Evolutionary conservation across 83 land plant species (phyloP).

Genomic region (Thuja plicata): DNA sequence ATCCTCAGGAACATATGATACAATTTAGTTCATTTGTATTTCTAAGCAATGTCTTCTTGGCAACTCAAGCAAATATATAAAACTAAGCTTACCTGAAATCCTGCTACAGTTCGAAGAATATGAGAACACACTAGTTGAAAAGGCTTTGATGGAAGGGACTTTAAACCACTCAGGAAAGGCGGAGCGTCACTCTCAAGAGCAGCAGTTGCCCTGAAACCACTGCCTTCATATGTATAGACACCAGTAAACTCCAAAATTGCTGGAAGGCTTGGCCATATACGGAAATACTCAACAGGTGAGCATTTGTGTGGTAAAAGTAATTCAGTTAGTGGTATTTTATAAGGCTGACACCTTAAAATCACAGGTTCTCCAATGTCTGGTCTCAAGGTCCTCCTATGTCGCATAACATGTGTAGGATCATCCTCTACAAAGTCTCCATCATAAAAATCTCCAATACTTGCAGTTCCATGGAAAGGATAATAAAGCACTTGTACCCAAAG

Average conservation of each 20-base stretch:
- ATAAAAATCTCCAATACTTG: conserved; percentile 47
- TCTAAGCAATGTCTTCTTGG: not conserved
- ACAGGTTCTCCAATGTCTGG: conserved; percentile 94
- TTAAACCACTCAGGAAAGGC: conserved; percentile 84
- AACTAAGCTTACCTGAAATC: conserved; percentile 74
- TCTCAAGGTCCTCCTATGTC: conserved; percentile 63
- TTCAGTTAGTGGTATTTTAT: conserved; percentile 88
- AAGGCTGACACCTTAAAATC: conserved; percentile 85
- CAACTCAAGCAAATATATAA: not conserved
- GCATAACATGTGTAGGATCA: conserved; percentile 61
- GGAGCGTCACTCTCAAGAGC: conserved; percentile 79
- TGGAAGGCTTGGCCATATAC: conserved; percentile 98
- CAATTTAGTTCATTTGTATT: not conserved
- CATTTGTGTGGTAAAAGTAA: conserved; percentile 83
- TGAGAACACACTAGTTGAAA: conserved; percentile 94
- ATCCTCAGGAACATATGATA: not conserved
- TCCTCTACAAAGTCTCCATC: conserved; percentile 75
- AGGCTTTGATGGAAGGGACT: conserved; percentile 86
- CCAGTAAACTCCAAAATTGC: conserved; percentile 94
- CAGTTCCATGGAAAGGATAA: conserved; percentile 91
- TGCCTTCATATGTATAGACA: conserved; percentile 86
- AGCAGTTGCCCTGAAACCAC: conserved; percentile 92
- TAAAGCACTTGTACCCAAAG: conserved; percentile 93
- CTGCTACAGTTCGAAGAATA: conserved; percentile 87
- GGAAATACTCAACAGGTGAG: conserved; percentile 94